A percentile compares a stretch with the other conserved stretches of the same genome.
Evolutionary conservation across 306 rosid species (phyloP).

Genomic region (Datisca glomerata): DNA sequence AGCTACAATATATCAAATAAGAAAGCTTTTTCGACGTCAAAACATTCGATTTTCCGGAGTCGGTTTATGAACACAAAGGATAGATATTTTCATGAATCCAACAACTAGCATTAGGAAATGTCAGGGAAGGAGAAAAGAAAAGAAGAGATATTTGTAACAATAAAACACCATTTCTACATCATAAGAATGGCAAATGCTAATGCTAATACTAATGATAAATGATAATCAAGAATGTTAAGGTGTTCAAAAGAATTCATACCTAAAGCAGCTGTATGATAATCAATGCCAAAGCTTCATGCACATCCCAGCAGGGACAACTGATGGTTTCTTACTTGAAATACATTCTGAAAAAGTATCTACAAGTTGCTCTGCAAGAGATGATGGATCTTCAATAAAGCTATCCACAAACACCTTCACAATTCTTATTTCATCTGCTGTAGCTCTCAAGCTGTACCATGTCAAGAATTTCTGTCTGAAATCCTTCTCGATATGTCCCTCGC

Average conservation of each 20-base stretch:
- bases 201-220: slow-evolving; percentile 15
- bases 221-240: slow-evolving; percentile 30
- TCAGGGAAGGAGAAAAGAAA: no score
- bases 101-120: no score
- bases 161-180: no score
- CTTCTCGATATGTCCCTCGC: slow-evolving; percentile 88
- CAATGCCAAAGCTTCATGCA: slow-evolving; percentile 99
- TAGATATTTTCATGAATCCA: no score
- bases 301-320: slow-evolving; percentile 61
- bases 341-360: slow-evolving; percentile 81
- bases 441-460: slow-evolving; percentile 96
- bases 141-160: no score
- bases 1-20: no score
- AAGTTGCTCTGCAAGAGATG: slow-evolving; percentile 92
- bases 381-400: slow-evolving; percentile 72
- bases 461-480: slow-evolving; percentile 92
- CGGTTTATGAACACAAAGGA: no score
- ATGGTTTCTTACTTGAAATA: slow-evolving; percentile 52
- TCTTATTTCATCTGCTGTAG: slow-evolving; percentile 59
- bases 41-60: no score
- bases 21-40: no score
- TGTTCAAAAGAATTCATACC: slow-evolving; percentile 41
- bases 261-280: neutral
- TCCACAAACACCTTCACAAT: slow-evolving; percentile 78
- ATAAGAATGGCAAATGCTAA: no score